Base-by-base conservation (phyloP, 768 basidiomycete species). In the Collybia mongolica region DNA sequence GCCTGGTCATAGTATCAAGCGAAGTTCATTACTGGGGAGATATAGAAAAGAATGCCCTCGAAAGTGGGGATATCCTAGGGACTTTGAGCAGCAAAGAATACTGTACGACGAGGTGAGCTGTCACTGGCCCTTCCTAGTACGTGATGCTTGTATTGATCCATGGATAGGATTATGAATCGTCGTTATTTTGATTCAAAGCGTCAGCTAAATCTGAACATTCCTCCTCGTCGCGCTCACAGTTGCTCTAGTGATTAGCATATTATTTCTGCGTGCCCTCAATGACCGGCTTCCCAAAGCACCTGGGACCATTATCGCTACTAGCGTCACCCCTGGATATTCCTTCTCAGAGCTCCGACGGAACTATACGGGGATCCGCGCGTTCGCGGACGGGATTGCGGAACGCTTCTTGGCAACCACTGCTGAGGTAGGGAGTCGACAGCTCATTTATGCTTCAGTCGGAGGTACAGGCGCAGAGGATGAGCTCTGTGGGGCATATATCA, bases 1-100 rank as follows among this genome's bases (percentile, higher is more conserved):
- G 72, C 5, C 29, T 78, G 1, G 74, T 74, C 11, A 60, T 79
- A n/a, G 71, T 78, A 5, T 47, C 72, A 0, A 80, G 77, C 48
- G 77, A 68, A 19, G 49, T 67, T 0, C 77, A 79, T 49, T 69
- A 67, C 49, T 62, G 48, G 54, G 57, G 61, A 0, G 48, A 52
- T 9, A 39, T 73, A 0, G 54, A 60, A 0, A 56, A 65, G 15
- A 49, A 59, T 2, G 48, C 71, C 6, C 18, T 63, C 4, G 54
- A 65, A 0, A 48, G 55, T 3, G 39, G 58, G 0, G 64, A 66
- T n/a, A 69, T 72, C 1, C 46, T 72, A 3, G 49, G 61, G 11
- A 58, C 57, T 1, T 55, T 76, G 6, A 66, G 63, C 0, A 67
- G 64, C 40, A 61, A 63, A 35, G 60, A 66, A 6, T 63, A 69